Evolutionary conservation across 148 eudicot species (phyloP).

Genomic region (Suaeda aralocaspica): DNA sequence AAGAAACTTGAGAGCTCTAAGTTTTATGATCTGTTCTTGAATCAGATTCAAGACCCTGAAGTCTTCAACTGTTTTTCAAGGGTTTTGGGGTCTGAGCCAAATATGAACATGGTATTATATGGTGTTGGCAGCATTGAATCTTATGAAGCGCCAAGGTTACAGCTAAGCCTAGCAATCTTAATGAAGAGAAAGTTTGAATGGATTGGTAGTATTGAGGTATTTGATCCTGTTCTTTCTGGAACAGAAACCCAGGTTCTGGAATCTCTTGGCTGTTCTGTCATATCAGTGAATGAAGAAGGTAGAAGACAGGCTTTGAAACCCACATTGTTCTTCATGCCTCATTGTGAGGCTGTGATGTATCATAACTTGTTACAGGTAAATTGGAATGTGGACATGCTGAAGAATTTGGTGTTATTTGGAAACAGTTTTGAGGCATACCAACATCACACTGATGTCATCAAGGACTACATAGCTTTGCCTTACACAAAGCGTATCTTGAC

Average conservation of each 20-base stretch:
- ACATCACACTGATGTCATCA: conserved; percentile 34
- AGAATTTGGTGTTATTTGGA: conserved; percentile 50
- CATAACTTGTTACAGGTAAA: conserved; percentile 68
- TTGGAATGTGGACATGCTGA: conserved; percentile 46
- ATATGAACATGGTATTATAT: conserved; percentile 75
- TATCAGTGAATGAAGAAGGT: conserved; percentile 68
- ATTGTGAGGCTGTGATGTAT: conserved; percentile 74
- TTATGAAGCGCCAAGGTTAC: conserved; percentile 62
- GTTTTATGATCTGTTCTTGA: conserved; percentile 46
- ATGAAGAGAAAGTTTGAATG: conserved; percentile 60
- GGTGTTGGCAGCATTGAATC: conserved; percentile 83
- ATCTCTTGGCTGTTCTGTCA: conserved; percentile 57
- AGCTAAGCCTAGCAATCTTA: conserved; percentile 69
- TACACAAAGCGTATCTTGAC: conserved; percentile 51
- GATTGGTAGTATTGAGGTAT: conserved; percentile 67
- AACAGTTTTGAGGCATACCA: conserved; percentile 67
- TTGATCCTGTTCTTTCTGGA: conserved; percentile 74
- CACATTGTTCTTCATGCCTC: conserved; percentile 80
- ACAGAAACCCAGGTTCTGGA: conserved; percentile 55
- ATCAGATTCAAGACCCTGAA: conserved; percentile 43
- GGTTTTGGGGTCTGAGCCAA: conserved; percentile 43
- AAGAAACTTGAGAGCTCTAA: conserved; percentile 52
- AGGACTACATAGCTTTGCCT: conserved; percentile 32
- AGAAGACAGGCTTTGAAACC: conserved; percentile 50
- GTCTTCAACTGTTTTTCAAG: conserved; percentile 32